Percentiles rank a stretch among this genome's conserved stretches.
Evolutionary conservation across 2,329 filamentous ascomycete species (phyloP).

Genomic region (Neofusicoccum sp.): DNA sequence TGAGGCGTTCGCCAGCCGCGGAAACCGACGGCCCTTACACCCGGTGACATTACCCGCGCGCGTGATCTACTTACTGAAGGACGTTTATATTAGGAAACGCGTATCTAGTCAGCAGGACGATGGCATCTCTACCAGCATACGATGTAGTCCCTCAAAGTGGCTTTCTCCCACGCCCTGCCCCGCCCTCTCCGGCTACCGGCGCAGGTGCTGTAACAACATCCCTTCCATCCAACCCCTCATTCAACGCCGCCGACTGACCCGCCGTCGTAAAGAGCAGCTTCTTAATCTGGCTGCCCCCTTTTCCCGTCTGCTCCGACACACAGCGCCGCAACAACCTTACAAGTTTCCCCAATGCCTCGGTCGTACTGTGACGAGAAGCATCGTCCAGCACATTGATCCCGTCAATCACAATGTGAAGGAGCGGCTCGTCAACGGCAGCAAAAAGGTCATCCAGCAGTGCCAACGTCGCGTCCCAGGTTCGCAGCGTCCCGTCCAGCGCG

Average conservation of each 20-base stretch:
- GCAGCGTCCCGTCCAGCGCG: background rate
- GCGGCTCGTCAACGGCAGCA: background rate
- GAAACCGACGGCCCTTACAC: too few species aligned
- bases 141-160: too few species aligned
- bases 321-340: background rate
- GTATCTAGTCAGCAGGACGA: too few species aligned
- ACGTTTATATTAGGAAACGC: too few species aligned
- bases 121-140: too few species aligned
- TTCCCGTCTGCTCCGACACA: too few species aligned
- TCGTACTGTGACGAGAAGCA: background rate
- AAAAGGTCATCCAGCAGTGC: background rate
- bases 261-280: background rate
- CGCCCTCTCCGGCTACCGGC: too few species aligned
- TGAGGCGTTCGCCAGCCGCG: too few species aligned
- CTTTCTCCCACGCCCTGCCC: too few species aligned
- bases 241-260: background rate
- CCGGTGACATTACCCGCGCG: too few species aligned
- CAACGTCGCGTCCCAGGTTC: background rate
- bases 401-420: background rate
- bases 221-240: conserved; percentile 50
- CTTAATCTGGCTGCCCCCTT: background rate
- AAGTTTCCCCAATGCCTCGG: background rate
- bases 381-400: conserved; percentile 1
- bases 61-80: too few species aligned
- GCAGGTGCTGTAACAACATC: conserved; percentile 23